Base-by-base conservation (phyloP, 1,284 basidiomycete species). In the Irpex sp. region DNA sequence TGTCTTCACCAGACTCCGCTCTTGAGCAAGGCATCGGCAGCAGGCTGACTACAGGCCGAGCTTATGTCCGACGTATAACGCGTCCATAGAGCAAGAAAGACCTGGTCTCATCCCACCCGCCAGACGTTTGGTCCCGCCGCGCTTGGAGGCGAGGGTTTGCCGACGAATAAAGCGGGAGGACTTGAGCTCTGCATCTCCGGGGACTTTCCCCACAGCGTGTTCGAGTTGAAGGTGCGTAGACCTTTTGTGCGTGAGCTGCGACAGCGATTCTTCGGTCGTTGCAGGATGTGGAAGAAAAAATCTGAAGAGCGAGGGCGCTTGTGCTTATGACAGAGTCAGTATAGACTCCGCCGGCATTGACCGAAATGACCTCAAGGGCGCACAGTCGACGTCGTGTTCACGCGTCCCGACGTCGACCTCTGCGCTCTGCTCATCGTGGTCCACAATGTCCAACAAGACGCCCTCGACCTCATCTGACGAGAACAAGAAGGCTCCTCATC, bases 121-220 rank as follows among this genome's bases (percentile, higher is more conserved):
- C 81, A 82, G 79, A 77, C 75, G 76, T 81, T 80, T 70, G 59
- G 6, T 37, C 63, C 70, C 70, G 69, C 68, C 69, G 68, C 69
- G 66, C 68, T 88, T 91, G 78, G 77, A 81, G 85, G 80, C 80
- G 85, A 86, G 78, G 74, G 88, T 82, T 92, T 89, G 91, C 89
- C 90, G 59, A 47, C 54, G 54, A 56, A 56, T 56, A 36, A 56
- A 66, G 79, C 67, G 69, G 77, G 77, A 80, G 82, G 78, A 79
- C 74, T 80, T 75, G 69, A 56, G 73, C 85, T 88, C 87, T 86
- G 86, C 82, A 74, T 85, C 91, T 92, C 90, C 90, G 91, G 91
- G 88, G 90, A 92, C 91, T 92, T 92, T 92, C 89, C 91, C 91
- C 89, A 86, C 91, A 92, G 90, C 87, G 13, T 19, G 17, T 2